Percentiles rank a stretch among this genome's conserved stretches.
Evolutionary conservation across 2,329 filamentous ascomycete species (phyloP).

Genomic region (Akanthomyces dipterigenus): DNA sequence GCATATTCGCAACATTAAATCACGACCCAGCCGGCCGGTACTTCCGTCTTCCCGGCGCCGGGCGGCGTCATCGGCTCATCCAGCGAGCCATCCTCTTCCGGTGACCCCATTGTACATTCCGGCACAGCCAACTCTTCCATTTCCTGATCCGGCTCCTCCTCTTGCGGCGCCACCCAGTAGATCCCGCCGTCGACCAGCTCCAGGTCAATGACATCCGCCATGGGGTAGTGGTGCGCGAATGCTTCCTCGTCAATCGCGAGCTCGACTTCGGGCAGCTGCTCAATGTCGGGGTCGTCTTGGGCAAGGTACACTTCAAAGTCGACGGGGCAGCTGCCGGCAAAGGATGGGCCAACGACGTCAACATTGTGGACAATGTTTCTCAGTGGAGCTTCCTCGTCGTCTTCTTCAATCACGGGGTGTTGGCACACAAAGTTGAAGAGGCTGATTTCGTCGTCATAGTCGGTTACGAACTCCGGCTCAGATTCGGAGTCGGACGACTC

Average conservation of each 20-base stretch:
- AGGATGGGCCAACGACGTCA: slow-evolving; percentile 16
- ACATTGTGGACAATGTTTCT: slow-evolving; percentile 25
- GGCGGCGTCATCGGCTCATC: background rate
- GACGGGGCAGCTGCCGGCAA: slow-evolving; percentile 4
- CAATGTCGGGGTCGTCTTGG: slow-evolving; percentile 20
- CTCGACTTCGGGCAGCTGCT: slow-evolving; percentile 24
- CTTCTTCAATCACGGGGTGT: background rate
- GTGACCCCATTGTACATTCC: background rate
- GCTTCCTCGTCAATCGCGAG: slow-evolving; percentile 22
- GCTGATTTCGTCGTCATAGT: slow-evolving; percentile 5
- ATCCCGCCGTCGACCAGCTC: slow-evolving; percentile 20
- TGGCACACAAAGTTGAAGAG: slow-evolving; percentile 17
- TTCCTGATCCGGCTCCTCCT: background rate
- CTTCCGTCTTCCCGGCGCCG: background rate
- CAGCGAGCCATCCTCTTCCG: background rate
- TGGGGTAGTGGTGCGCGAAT: slow-evolving; percentile 20
- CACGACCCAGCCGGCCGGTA: background rate
- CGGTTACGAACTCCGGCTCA: background rate
- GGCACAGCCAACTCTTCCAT: background rate
- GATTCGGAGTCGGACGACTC: background rate
- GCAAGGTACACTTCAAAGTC: slow-evolving; percentile 26
- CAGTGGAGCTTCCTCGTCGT: slow-evolving; percentile 15
- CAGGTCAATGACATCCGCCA: slow-evolving; percentile 21
- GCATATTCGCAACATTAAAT: background rate
- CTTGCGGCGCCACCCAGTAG: slow-evolving; percentile 11